Base-by-base conservation (phyloP, 768 basidiomycete genomes). In the Cystobasidium ongulense region DNA sequence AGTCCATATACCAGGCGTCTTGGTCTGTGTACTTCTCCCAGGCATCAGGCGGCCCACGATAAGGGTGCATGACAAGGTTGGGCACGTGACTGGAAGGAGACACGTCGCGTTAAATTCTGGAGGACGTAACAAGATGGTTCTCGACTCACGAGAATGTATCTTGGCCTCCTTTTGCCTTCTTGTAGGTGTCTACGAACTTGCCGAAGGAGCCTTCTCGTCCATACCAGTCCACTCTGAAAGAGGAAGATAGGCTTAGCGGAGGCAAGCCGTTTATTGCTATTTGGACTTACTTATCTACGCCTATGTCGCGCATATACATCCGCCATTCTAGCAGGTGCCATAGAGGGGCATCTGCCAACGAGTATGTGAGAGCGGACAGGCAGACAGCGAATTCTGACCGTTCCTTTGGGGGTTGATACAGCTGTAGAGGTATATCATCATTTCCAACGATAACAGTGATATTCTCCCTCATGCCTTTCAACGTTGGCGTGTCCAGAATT, bases 11-110 rank as follows among this genome's bases (percentile, higher is more conserved):
- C 63, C 63, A 64, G 13, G 41, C 63, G 36, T 64, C 63, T 36
- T 64, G 63, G 35, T 64, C 63, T 15, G 63, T 25, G 63, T 64
- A 64, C 25, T 64, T 64, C 41, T 64, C 63, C 63, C 63, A 64
- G 27, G 35, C 35, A 38, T 64, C 36, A 5, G 41, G 35, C 10
- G 63, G 63, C 2, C 41, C 63, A 5, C 63, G 63, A 23, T 64
- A 38, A 21, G 25, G 27, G 39, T 64, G 63, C 31, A 27, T 39
- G 63, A 64, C 41, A 10, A 64, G 63, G 27, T 64, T 64, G 11
- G 63, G 63, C 36, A 64, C 63, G 35, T 64, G 63, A 25, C 63
- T 64, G 57, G 21, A 61, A 33, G 29, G 5, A 1, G 4, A 54
- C 53, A n/a, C 29, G 21, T 54, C 11, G 10, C 11, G 53, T 54